Conservation (phyloP, 179 eudicot genomes). For the Nepenthes alata region DNA sequence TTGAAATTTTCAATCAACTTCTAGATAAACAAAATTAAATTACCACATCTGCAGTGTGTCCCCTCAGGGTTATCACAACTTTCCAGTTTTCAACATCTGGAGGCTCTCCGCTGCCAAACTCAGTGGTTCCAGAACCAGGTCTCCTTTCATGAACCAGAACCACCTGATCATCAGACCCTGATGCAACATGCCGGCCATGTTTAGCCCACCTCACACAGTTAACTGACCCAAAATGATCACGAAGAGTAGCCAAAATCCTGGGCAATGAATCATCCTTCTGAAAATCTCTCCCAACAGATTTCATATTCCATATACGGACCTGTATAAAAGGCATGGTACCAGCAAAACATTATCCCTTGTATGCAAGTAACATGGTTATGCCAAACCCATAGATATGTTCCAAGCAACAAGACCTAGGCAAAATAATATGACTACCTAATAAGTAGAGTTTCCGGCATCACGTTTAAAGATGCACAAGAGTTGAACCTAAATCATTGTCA, state of each 20-base stretch:
- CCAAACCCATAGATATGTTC: no score
- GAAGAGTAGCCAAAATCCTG: conserved; percentile 76
- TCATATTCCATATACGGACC: conserved; percentile 94
- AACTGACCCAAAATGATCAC: conserved; percentile 93
- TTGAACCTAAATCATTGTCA: no score
- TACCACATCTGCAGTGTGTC: conserved; percentile 99
- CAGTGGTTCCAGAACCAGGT: conserved; percentile 97
- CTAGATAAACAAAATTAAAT: conserved; percentile 15
- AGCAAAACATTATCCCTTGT: neutral
- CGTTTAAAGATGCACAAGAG: no score
- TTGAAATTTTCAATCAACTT: conserved; percentile 3
- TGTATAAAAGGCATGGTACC: conserved; percentile 16
- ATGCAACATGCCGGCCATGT: conserved; percentile 75
- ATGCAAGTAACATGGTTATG: no score
- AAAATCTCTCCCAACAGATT: conserved; percentile 45
- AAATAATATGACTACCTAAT: no score
- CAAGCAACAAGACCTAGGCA: no score
- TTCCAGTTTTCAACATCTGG: conserved; percentile 98
- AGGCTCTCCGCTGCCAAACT: conserved; percentile 97
- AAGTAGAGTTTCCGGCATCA: no score
- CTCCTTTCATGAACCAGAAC: conserved; percentile 77
- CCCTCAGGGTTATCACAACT: conserved; percentile 78
- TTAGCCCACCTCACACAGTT: conserved; percentile 97
- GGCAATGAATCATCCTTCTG: conserved; percentile 47
- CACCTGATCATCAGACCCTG: conserved; percentile 95